phyloP scores from a whole-genome alignment of 73 alveolate species.

The Symbiodinium natans region DNA sequence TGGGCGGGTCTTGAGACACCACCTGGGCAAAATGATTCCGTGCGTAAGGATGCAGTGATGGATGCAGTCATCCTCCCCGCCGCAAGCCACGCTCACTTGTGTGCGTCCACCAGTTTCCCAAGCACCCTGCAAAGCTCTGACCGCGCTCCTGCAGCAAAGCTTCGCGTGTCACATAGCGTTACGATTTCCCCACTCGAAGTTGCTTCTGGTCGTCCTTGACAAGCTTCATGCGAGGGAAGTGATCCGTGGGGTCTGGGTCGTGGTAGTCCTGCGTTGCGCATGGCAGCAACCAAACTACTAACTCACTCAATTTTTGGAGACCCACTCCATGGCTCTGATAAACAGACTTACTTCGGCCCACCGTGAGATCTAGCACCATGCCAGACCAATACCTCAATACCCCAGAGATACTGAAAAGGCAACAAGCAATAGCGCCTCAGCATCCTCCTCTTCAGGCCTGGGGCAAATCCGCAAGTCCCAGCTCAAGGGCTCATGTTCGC shows the following conservation, averaged over 20 bases:
- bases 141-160: conserved; percentile 51
- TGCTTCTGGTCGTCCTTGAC: conserved; percentile 24
- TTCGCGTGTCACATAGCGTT: not conserved
- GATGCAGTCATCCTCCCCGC: not conserved
- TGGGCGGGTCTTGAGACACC: conserved; percentile 83
- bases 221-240: conserved; percentile 72
- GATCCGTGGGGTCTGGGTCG: conserved; percentile 87
- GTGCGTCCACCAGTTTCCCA: not conserved
- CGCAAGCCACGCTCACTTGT: not conserved
- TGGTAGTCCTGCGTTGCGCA: conserved; percentile 48
- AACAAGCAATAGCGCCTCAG: no score
- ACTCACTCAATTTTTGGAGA: no score
- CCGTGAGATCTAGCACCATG: no score
- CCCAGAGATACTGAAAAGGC: no score
- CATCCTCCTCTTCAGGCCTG: conserved; percentile 85
- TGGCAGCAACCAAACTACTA: not conserved
- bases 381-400: no score
- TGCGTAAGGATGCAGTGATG: not conserved
- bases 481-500: no score
- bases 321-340: no score
- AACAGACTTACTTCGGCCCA: no score
- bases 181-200: not conserved
- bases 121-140: conserved; percentile 39
- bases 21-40: not conserved
- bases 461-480: not conserved